Conservation (phyloP, 305 asterid species). For the Striga hermonthica region DNA sequence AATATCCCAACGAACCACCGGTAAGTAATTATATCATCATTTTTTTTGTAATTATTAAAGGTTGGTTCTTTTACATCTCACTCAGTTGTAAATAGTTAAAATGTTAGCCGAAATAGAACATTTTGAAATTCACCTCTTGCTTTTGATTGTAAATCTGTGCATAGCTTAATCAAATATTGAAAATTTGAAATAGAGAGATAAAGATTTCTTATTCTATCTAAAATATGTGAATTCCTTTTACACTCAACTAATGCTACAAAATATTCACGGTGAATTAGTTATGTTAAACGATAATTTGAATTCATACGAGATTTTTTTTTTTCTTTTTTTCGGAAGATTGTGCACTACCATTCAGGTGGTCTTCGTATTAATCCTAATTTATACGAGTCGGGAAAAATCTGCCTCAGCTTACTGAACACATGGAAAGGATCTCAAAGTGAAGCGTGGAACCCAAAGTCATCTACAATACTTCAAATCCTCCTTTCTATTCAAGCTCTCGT, state of each 20-base stretch:
- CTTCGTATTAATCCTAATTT: constrained; percentile 91
- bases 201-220: too few relatives aligned
- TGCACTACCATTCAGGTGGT: constrained; percentile 82
- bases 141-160: too few relatives aligned
- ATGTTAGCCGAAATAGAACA: too few relatives aligned
- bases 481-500: constrained; percentile 94
- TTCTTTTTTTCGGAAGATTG: constrained; percentile 59
- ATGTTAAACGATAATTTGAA: too few relatives aligned
- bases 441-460: constrained; percentile 77
- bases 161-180: too few relatives aligned
- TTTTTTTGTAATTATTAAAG: neutral
- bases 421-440: constrained; percentile 88
- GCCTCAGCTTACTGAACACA: constrained; percentile 84
- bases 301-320: neutral
- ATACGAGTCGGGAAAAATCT: constrained; percentile 86
- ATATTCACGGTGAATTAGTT: too few relatives aligned
- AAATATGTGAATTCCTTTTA: too few relatives aligned
- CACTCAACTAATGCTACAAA: too few relatives aligned
- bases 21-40: constrained; percentile 40
- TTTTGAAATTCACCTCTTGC: too few relatives aligned
- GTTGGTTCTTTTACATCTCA: too few relatives aligned
- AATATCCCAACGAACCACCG: constrained; percentile 87
- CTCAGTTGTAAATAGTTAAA: too few relatives aligned
- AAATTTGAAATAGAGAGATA: too few relatives aligned
- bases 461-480: constrained; percentile 84